Base-by-base conservation (phyloP, 768 basidiomycete species). In the Trametes elegans region DNA sequence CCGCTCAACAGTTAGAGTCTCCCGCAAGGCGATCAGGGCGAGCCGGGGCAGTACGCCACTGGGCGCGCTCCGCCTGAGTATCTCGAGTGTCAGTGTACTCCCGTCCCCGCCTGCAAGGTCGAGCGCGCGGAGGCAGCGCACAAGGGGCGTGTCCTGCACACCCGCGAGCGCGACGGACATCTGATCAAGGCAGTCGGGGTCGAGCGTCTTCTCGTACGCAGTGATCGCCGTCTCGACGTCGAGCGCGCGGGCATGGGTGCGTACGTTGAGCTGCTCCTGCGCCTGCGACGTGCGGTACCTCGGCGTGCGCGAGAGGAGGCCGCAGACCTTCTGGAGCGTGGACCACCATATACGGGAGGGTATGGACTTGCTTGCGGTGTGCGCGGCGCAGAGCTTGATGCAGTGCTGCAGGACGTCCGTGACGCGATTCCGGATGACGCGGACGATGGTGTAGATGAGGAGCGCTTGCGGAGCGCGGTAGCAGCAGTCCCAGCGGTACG, bases 391-490 rank as follows among this genome's bases (percentile, higher is more conserved):
- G 19, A 48, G 1, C 34, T 36, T 48, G 46, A 35, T 18, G 24
- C 46, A 35, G 13, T 34, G 21, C 24, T 36, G 49, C 16, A 39
- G 13, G 19, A 6, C 10, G 27, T 41, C 28, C 27, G 26, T 16
- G 9, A 41, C 16, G 19, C 13, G 13, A 21, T 41, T 48, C n/a
- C 47, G 55, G 18, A 49, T 3, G 3, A 47, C n/a, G 7, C 47
- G 51, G 10, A 49, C 35, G 24, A 39, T 7, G 24, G 42, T 28
- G 39, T 53, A 51, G 3, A 49, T 41, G 7, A 54, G 26, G 21
- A 50, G 51, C 13, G 61, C 54, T 29, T 62, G 61, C 2, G 57
- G 61, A 3, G 61, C 52, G 24, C 45, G 48, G 31, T 62, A 62
- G 49, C 54, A 51, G 28, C 61, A 62, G 24, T 56, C 57, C 26